Percentiles rank a stretch among this genome's conserved stretches.
Conservation (phyloP, 148 eudicot species). For the Talinum fruticosum region DNA sequence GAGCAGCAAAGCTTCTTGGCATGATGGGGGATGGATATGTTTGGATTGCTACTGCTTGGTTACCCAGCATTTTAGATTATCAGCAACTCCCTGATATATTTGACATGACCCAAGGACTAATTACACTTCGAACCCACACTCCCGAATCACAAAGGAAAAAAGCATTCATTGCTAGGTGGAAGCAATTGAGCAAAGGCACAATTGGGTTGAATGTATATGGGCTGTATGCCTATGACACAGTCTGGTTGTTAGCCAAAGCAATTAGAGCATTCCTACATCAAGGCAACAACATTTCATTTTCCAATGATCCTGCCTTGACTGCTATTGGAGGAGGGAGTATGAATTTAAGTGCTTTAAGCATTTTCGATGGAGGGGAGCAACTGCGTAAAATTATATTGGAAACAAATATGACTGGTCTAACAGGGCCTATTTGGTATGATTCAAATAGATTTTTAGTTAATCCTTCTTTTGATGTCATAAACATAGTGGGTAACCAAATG, state of each 20-base stretch:
- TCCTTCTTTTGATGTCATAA: slow-evolving; percentile 47
- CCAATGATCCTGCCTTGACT: slow-evolving; percentile 37
- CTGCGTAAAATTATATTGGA: slow-evolving; percentile 35
- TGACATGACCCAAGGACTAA: slow-evolving; percentile 39
- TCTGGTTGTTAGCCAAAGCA: slow-evolving; percentile 59
- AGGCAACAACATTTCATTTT: slow-evolving; percentile 51
- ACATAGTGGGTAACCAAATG: slow-evolving; percentile 31
- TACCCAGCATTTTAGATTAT: slow-evolving; percentile 57
- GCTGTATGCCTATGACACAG: slow-evolving; percentile 66
- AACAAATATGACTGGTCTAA: slow-evolving; percentile 36
- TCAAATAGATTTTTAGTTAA: slow-evolving; percentile 26
- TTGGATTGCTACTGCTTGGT: slow-evolving; percentile 83
- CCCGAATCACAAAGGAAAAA: slow-evolving; percentile 47
- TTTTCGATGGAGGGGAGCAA: slow-evolving; percentile 48
- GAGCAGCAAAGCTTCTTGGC: slow-evolving; percentile 49
- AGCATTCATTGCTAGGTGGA: slow-evolving; percentile 36
- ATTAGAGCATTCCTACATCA: slow-evolving; percentile 33
- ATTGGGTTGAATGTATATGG: slow-evolving; percentile 46
- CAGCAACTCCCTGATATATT: slow-evolving; percentile 5
- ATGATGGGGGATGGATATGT: slow-evolving; percentile 73
- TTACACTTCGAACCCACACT: slow-evolving; percentile 58
- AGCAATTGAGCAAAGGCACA: slow-evolving; percentile 32
- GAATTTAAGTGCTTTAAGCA: slow-evolving; percentile 43
- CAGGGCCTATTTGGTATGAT: slow-evolving; percentile 33
- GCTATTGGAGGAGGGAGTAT: slow-evolving; percentile 33